Base-by-base conservation (phyloP, 352 stramenopile genomes). In the Pilasporangium apinafurcum region DNA sequence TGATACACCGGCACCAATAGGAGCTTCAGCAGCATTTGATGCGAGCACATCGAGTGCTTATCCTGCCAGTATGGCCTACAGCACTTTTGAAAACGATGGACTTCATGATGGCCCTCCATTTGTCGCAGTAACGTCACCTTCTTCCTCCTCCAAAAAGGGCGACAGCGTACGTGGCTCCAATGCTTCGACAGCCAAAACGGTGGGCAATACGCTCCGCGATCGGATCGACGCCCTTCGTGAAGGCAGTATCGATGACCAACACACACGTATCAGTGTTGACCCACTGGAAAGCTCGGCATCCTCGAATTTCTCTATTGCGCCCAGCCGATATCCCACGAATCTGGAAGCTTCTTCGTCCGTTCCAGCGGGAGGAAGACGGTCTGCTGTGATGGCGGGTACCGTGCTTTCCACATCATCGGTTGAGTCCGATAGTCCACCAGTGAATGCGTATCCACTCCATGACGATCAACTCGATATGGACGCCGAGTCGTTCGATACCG, bases 191-290 rank as follows among this genome's bases (percentile, higher is more conserved):
- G 14, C 17, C 20, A 37, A 27, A 8, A 42, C 36, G 34, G 26
- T 55, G 44, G 29, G 39, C 14, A 44, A 24, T 10, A 84, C 75
- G 22, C 57, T 87, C 28, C 71, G 75, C 17, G 62, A 79, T 35
- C 67, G 71, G 14, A 87, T 87, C 30, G 67, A 85, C 26, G 75
- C 68, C 8, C 50, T 87, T 22, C 55, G 75, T 12, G 68, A 81
- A 31, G 64, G 68, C 21, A 55, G 48, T 3, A 56, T 67, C 12
- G 57, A 71, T 25, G 77, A 80, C 44, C 59, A 72, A 28, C 59
- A 78, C 51, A 69, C 59, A 4, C 65, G 69, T n/a, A 68, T 78
- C 25, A 83, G 69, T 39, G 38, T 63, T 8, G 51, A 49, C 21
- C 55, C 59, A 7, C 37, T 55, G 27, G 45, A 45, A n/a, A n/a